Base-by-base conservation (phyloP, 1,139 yeast genomes). In the Pichia sp. region DNA sequence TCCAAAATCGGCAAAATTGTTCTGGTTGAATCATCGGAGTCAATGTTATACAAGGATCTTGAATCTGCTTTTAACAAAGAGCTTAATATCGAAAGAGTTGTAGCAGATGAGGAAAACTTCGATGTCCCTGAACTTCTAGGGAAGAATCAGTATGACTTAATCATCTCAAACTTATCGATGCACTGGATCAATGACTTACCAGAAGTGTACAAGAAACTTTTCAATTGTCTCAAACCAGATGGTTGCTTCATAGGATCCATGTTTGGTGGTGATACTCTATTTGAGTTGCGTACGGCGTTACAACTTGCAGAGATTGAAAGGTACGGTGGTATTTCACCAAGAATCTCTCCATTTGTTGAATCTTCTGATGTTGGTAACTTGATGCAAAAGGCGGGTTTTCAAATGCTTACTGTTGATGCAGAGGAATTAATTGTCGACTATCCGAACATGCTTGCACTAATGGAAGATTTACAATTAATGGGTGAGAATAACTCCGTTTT, bases 151-250 rank as follows among this genome's bases (percentile, higher is more conserved):
- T 82, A 67, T 50, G 93, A 84, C 56, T 83, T 87, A 1, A 82
- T 84, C 2, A 55, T 85, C 4, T 79, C 91, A 2, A 83, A 82
- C 52, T 59, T 84, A 50, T 72, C 85, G 22, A 55, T 85, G 55
- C 94, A 85, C 55, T 85, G 95, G 95, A 77, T 84, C 38, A 85
- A 85, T 51, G 91, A 85, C 49, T 66, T 85, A 19, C 94, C 94
- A 0, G 66, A 68, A 1, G 70, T 76, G 2, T 66, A 84, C 35
- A 56, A 62, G 16, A 68, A 74, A 41, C 69, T 84, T 44, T 75
- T 77, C 51, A 55, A 62, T n/a, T 67, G 82, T 16, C 62, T 85
- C 31, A 76, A 75, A 41, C 93, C 93, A 0, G 94, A 85, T 54
- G 93, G 94, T 1, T 65, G 86, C 55, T 82, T 85, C 48, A 69